phyloP scores from a whole-genome alignment of 805 yeast genomes.

The Lachancea kluyveri region DNA sequence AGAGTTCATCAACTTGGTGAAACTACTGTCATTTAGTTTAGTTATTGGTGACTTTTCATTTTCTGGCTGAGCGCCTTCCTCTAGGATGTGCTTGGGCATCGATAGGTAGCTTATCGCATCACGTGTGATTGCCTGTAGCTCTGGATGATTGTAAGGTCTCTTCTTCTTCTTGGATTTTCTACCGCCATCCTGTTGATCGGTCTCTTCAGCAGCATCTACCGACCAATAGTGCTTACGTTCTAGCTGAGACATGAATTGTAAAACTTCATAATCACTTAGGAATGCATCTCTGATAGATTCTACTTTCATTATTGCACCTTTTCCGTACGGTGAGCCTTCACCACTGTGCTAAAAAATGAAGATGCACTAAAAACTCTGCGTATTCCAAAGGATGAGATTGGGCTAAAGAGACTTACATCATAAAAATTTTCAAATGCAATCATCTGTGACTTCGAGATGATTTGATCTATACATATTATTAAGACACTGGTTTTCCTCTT shows the following conservation, averaged over 20 bases:
- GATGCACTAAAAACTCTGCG: constrained; percentile 9
- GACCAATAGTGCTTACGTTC: constrained; percentile 34
- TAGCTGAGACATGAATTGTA: constrained; percentile 40
- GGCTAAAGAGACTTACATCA: not conserved
- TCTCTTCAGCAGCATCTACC: constrained; percentile 14
- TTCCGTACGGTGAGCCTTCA: not conserved
- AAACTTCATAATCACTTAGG: constrained; percentile 52
- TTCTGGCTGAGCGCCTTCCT: constrained; percentile 9
- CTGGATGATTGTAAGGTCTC: constrained; percentile 30
- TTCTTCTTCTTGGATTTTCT: constrained; percentile 22
- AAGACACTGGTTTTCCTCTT: too few relatives aligned
- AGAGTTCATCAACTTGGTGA: constrained; percentile 24
- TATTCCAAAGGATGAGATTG: not conserved
- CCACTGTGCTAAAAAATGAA: constrained; percentile 9
- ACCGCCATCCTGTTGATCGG: constrained; percentile 11
- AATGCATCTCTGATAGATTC: constrained; percentile 45
- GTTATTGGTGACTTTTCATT: constrained; percentile 23
- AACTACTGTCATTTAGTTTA: constrained; percentile 26
- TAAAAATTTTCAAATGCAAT: constrained; percentile 2
- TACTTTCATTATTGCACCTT: constrained; percentile 38
- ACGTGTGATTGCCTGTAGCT: constrained; percentile 31
- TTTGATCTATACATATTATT: not conserved
- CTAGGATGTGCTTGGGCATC: constrained; percentile 7
- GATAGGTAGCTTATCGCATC: constrained; percentile 28
- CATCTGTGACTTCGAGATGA: not conserved